phyloP scores from a whole-genome alignment of 2,329 filamentous ascomycete species.

The Camillea tinctor region DNA sequence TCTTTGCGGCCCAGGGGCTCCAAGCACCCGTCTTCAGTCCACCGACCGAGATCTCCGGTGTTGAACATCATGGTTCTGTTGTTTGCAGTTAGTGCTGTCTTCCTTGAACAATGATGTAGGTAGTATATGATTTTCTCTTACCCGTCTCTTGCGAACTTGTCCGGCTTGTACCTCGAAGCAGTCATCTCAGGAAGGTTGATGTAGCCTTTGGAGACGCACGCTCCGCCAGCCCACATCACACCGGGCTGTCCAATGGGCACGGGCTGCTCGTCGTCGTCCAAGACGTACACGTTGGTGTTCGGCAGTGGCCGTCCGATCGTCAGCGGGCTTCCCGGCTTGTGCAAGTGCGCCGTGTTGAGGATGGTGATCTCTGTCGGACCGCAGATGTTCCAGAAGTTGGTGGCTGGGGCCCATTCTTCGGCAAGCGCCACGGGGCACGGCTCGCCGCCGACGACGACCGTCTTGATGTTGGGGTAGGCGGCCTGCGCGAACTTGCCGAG shows the following conservation, averaged over 20 bases:
- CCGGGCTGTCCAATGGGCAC: conserved; percentile 48
- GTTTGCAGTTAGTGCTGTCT: neutral
- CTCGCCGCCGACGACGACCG: conserved; percentile 55
- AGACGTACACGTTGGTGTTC: conserved; percentile 56
- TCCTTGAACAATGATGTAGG: conserved; percentile 2
- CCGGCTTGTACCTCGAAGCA: conserved; percentile 45
- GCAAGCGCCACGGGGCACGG: conserved; percentile 45
- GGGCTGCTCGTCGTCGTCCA: conserved; percentile 46
- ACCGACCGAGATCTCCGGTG: conserved; percentile 58
- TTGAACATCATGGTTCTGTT: conserved; percentile 55
- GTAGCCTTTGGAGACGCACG: conserved; percentile 55
- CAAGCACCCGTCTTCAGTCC: conserved; percentile 52
- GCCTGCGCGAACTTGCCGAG: conserved; percentile 47
- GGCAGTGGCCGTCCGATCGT: conserved; percentile 56
- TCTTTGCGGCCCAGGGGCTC: conserved; percentile 57
- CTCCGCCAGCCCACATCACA: conserved; percentile 57
- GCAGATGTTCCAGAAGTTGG: conserved; percentile 55
- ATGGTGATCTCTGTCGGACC: conserved; percentile 61
- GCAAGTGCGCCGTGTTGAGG: conserved; percentile 55
- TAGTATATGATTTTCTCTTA: conserved; percentile 30
- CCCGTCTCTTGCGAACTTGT: conserved; percentile 53
- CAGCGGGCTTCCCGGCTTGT: conserved; percentile 44
- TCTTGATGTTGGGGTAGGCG: conserved; percentile 50
- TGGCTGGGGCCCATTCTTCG: conserved; percentile 52
- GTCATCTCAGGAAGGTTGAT: conserved; percentile 53